Percentiles rank a stretch among this genome's conserved stretches.
phyloP scores from a whole-genome alignment of 2,329 filamentous ascomycete genomes.

The Ascochyta clinopodiicola region DNA sequence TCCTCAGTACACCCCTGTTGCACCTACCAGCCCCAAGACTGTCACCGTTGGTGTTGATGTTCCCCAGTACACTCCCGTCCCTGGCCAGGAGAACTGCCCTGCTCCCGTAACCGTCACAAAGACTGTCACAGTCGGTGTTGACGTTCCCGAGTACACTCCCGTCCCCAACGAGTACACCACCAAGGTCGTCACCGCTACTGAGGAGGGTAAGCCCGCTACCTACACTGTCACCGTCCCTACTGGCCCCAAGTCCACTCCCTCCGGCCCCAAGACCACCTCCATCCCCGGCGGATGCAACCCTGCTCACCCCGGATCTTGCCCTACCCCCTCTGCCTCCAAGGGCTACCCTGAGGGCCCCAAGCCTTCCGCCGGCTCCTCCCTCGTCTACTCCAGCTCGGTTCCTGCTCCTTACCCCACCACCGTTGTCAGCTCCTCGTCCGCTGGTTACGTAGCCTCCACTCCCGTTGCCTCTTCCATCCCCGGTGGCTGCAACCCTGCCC shows the following conservation, averaged over 20 bases:
- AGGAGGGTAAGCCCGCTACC: slow-evolving; percentile 25
- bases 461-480: neutral
- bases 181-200: slow-evolving; percentile 42
- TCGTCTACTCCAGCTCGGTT: slow-evolving; percentile 14
- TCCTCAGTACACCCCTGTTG: slow-evolving; percentile 15
- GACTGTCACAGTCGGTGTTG: slow-evolving; percentile 21
- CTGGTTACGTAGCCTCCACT: too few species aligned
- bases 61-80: slow-evolving; percentile 11
- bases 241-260: slow-evolving; percentile 11
- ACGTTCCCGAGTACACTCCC: slow-evolving; percentile 18
- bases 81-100: slow-evolving; percentile 29
- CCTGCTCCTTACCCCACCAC: slow-evolving; percentile 34
- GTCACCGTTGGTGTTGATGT: slow-evolving; percentile 16
- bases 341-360: slow-evolving; percentile 19
- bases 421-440: neutral
- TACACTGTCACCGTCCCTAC: slow-evolving; percentile 28
- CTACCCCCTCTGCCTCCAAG: slow-evolving; percentile 3
- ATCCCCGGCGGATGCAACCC: too few species aligned
- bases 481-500: slow-evolving; percentile 10
- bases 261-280: slow-evolving; percentile 21
- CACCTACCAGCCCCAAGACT: slow-evolving; percentile 30
- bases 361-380: slow-evolving; percentile 19
- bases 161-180: slow-evolving; percentile 21
- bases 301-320: too few species aligned
- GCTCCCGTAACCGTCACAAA: slow-evolving; percentile 37